Conservation (phyloP, 1,284 basidiomycete species). For the Cutaneotrichosporon mucoides region DNA sequence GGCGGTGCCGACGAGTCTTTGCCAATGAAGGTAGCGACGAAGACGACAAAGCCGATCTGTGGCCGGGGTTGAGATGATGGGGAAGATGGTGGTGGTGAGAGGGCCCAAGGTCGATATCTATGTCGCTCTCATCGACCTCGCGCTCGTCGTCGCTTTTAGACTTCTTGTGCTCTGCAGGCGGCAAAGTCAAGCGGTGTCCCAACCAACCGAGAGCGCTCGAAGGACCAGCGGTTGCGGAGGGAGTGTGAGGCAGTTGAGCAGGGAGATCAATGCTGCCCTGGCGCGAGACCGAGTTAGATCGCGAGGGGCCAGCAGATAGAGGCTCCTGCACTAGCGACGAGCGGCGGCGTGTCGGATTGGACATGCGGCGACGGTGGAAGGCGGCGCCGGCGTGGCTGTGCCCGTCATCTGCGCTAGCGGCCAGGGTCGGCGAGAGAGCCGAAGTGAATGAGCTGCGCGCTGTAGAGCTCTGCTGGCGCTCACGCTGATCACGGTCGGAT, state of each 20-base stretch:
- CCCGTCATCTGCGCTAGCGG: neutral
- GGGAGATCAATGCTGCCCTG: neutral
- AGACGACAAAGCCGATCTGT: no score
- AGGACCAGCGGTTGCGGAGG: no score
- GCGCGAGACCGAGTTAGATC: neutral
- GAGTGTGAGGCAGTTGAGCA: no score
- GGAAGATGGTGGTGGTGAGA: no score
- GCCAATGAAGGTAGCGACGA: no score
- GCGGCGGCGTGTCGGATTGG: neutral
- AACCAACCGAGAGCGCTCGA: neutral
- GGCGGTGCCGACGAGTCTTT: no score
- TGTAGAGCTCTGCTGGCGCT: no score
- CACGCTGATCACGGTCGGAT: no score
- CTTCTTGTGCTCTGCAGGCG: neutral
- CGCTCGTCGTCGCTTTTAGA: slow-evolving; percentile 7
- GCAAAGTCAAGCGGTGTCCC: neutral
- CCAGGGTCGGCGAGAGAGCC: neutral
- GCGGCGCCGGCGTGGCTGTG: neutral
- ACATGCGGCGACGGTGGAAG: neutral
- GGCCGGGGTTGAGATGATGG: no score
- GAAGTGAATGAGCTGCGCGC: neutral
- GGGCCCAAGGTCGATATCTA: slow-evolving; percentile 6
- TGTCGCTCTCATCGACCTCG: neutral
- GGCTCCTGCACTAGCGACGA: neutral
- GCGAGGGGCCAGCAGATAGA: neutral